Percentiles rank a stretch among this genome's conserved stretches.
Conservation (phyloP, 768 basidiomycete genomes). For the Mycena amicta region DNA sequence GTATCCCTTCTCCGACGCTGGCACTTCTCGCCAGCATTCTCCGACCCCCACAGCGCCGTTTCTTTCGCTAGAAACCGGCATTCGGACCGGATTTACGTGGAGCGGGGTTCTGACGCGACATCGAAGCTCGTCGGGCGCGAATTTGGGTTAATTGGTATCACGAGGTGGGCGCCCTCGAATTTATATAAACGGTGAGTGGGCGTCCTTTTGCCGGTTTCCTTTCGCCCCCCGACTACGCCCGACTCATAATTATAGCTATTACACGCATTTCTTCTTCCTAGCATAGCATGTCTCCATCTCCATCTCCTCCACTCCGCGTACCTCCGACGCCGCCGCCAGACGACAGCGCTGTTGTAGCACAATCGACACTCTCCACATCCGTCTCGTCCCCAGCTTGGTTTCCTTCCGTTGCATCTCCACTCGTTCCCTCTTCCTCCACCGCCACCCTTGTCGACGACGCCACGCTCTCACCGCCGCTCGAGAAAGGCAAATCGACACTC, state of each 20-base stretch:
- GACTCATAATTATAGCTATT: conserved; percentile 21
- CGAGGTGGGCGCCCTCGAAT: not conserved
- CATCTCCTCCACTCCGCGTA: conserved; percentile 3
- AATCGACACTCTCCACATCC: conserved; percentile 15
- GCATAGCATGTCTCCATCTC: conserved; percentile 4
- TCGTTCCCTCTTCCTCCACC: conserved; percentile 16
- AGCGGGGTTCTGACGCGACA: not conserved
- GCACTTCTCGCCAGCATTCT: not conserved
- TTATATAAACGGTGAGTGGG: not conserved
- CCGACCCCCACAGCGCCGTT: not conserved
- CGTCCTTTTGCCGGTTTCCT: not conserved
- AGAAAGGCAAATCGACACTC: conserved; percentile 1
- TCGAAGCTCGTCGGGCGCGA: not conserved
- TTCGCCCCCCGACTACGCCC: not conserved
- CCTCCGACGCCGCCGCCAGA: conserved; percentile 24
- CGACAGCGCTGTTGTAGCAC: conserved; percentile 16
- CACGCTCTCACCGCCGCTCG: not conserved
- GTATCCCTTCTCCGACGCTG: conserved; percentile 2
- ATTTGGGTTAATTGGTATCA: not conserved
- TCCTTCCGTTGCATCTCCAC: conserved; percentile 14
- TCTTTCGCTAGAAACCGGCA: not conserved
- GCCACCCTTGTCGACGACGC: conserved; percentile 16
- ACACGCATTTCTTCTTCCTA: conserved; percentile 14
- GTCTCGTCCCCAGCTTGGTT: conserved; percentile 24
- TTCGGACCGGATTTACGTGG: not conserved